Conservation (phyloP, 1,284 basidiomycete species). For the Cystobasidium slooffiae region DNA sequence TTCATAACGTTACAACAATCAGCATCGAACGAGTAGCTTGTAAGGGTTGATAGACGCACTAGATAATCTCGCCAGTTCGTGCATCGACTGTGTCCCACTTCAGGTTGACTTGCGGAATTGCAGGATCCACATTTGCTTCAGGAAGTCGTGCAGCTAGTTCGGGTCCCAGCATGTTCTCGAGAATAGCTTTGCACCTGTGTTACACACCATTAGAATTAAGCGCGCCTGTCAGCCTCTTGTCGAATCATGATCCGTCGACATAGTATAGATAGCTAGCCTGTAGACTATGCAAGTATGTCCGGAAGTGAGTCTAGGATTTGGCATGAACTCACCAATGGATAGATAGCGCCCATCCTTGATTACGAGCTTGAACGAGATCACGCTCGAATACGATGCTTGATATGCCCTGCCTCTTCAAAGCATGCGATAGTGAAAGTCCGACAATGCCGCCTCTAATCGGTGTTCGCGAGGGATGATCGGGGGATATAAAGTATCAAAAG, state of each 20-base stretch:
- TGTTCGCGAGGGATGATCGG: not conserved
- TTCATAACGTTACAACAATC: not conserved
- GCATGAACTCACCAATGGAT: constrained; percentile 33
- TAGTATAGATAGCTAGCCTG: too few relatives aligned
- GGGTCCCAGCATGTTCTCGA: constrained; percentile 38
- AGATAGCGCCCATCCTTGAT: constrained; percentile 41
- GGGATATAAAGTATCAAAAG: not conserved
- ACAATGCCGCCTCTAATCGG: constrained; percentile 39
- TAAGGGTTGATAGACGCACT: not conserved
- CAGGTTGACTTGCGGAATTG: constrained; percentile 24
- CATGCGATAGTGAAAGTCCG: constrained; percentile 41
- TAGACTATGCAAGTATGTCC: not conserved
- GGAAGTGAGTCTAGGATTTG: not conserved
- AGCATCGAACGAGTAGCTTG: not conserved
- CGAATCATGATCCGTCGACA: too few relatives aligned
- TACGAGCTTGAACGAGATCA: constrained; percentile 36
- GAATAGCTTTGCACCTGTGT: constrained; percentile 28
- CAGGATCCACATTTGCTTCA: constrained; percentile 27
- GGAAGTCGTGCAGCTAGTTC: constrained; percentile 35
- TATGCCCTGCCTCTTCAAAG: constrained; percentile 38
- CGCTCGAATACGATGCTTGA: constrained; percentile 41
- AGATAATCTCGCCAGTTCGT: constrained; percentile 33
- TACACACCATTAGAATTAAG: not conserved
- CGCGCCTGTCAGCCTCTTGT: not conserved
- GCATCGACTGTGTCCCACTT: constrained; percentile 43